Evolutionary conservation across 257 asterid genomes (phyloP), one percentile per base, ranked within the genome.

Genomic region (Perilla frutescens): DNA sequence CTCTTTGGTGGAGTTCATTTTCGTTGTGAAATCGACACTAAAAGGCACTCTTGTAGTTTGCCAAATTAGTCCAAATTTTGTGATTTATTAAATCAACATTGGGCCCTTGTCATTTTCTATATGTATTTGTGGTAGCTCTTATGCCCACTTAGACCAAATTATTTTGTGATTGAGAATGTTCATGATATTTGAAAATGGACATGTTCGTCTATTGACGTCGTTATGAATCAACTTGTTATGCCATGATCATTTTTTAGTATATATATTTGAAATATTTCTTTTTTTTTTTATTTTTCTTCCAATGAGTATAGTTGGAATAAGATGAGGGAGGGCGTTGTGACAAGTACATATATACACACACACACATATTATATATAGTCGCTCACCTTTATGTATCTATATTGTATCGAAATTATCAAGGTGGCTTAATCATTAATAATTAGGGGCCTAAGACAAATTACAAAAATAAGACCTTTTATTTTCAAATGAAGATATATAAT

Each of bases 21-120:
- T 76, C 63, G 39, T 50, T 48, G 73, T 62, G 66, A 14, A 66
- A 61, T 47, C 53, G 66, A 75, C 84, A 65, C 41, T 43, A 70
- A 75, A 75, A 75, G 75, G 49, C 59, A 64, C 67, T 34, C 77
- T 80, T 63, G 57, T 26, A 70, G 62, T 70, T 68, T 74, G 37
- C 76, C 83, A 63, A 63, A 79, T 75, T 56, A 56, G 77, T 66
- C 73, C 55, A 68, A 43, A 37, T 56, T 63, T 58, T 48, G 37
- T 37, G 57, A 71, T 66, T 75, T 65, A 69, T 63, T 64, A 70
- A 63, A 48, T 66, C 6, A 49, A 48, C 51, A 70, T 68, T 40
- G 76, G 69, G 72, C 67, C 68, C 72, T 15, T 55, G 80, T 74
- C 83, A 79, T 63, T 79, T 74, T 79, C 76, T 44, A 73, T 44